Evolutionary conservation across 768 basidiomycete species (phyloP), one percentile per base, ranked within the genome.

Genomic region (Phaeotremella skinneri): DNA sequence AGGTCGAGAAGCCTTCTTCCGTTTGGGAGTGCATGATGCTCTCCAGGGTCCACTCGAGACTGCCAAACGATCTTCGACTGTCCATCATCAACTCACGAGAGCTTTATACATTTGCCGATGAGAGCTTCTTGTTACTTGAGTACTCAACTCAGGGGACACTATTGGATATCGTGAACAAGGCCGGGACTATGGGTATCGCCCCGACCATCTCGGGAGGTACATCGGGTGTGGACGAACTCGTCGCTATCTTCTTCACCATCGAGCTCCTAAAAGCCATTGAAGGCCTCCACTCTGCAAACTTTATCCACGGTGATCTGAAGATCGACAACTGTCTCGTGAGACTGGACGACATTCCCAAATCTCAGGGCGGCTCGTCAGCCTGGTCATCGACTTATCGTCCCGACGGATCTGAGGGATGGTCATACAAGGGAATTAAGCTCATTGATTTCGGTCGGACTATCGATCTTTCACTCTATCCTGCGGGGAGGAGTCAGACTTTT

Each of bases 281-380:
- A 71, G 85, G 82, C 17, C 83, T 97, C 74, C 96, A 98, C 75
- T 56, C 72, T 16, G 79, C 82, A 0, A 90, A 91, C 11, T 90
- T 98, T 79, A 89, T 99, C 66, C 96, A 99, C 70, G 94, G 96
- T 30, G 96, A 99, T 79, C 83, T 99, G 63, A 99, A 99, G 81
- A 96, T 98, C 76, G 96, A 99, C 79, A 99, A 99, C 79, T 96
- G 93, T 74, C 83, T 99, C n/a, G 81, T 98, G 7, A 85, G 96
- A 3, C 82, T 99, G 45, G 71, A 72, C 3, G 88, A 91, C 63
- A 29, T 61, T 4, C 56, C 62, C 1, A 88, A 90, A 52, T 85
- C 88, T 3, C 86, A 87, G 1, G 86, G 85, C 2, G 85, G 85
- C 0, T 77, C 82, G 0, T 80, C 85, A 0, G 81, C 84, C 1